A percentile compares a stretch with the other conserved stretches of the same genome.
Evolutionary conservation across 805 yeast species (phyloP).

Genomic region (Barnettozyma salicaria): DNA sequence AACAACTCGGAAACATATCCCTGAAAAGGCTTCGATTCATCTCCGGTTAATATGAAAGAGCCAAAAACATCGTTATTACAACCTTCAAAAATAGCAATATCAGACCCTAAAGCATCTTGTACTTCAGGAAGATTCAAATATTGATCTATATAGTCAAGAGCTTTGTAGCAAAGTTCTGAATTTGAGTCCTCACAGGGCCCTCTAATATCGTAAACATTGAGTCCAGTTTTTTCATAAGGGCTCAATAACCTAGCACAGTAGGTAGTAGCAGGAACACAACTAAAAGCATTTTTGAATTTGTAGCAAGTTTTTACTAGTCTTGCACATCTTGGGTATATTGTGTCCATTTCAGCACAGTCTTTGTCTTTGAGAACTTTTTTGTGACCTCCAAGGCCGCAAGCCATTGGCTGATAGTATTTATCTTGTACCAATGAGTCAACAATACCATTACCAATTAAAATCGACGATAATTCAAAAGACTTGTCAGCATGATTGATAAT

Average conservation of each 20-base stretch:
- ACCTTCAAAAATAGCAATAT: slow-evolving; percentile 61
- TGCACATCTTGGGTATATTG: slow-evolving; percentile 58
- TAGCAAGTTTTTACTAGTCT: slow-evolving; percentile 62
- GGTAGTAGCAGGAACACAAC: slow-evolving; percentile 78
- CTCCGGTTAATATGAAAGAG: slow-evolving; percentile 73
- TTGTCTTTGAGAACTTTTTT: slow-evolving; percentile 66
- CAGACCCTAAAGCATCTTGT: slow-evolving; percentile 75
- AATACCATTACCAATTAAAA: slow-evolving; percentile 88
- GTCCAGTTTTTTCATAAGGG: slow-evolving; percentile 70
- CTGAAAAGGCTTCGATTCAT: slow-evolving; percentile 82
- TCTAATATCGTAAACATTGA: slow-evolving; percentile 84
- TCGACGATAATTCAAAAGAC: slow-evolving; percentile 63
- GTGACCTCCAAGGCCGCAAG: slow-evolving; percentile 86
- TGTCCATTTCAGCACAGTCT: slow-evolving; percentile 60
- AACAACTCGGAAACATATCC: slow-evolving; percentile 62
- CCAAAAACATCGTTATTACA: slow-evolving; percentile 65
- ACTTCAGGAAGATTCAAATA: slow-evolving; percentile 72
- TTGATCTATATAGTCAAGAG: slow-evolving; percentile 59
- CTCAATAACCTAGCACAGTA: slow-evolving; percentile 73
- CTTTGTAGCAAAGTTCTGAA: slow-evolving; percentile 67
- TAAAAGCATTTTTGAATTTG: slow-evolving; percentile 51
- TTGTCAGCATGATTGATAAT: slow-evolving; percentile 41
- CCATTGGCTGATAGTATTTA: slow-evolving; percentile 84
- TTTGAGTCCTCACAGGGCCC: slow-evolving; percentile 63
- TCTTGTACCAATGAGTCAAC: slow-evolving; percentile 81